These are phyloP conservation scores for Pyrus hybrid DNA, from an alignment of 331 rosid species.

Conservation along the genomic window DNA sequence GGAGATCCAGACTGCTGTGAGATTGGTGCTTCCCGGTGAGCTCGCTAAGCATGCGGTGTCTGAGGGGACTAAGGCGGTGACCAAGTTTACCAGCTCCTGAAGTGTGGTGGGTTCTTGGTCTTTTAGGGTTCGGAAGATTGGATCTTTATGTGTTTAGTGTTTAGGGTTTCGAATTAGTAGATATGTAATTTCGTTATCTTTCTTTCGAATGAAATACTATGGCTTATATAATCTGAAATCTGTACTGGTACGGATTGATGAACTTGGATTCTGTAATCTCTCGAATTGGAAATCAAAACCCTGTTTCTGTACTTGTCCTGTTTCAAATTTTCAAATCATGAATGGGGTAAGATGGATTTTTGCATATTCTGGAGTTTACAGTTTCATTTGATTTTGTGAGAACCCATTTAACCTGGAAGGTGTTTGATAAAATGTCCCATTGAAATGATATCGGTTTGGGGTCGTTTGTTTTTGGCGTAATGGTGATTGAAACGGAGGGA, in stretches of 20 bases:
- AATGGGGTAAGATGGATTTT: neutral
- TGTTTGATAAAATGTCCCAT: neutral
- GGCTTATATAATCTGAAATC: neutral
- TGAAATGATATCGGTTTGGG: neutral
- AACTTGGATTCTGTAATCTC: neutral
- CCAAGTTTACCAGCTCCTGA: conserved; percentile 65
- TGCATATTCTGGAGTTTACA: neutral
- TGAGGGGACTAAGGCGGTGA: conserved; percentile 68
- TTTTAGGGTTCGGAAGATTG: neutral
- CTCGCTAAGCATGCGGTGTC: conserved; percentile 73
- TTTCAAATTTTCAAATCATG: neutral
- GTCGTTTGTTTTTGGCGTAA: neutral
- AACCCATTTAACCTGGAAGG: neutral
- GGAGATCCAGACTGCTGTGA: conserved; percentile 73
- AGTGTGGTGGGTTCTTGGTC: neutral
- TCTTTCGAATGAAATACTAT: neutral
- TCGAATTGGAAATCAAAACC: neutral
- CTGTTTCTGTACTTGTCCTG: neutral
- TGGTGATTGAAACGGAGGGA: neutral
- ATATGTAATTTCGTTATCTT: neutral
- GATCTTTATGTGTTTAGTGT: neutral
- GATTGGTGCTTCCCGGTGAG: conserved; percentile 71
- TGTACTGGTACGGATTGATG: neutral
- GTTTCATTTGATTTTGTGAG: no score
- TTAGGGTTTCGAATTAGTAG: neutral